Evolutionary conservation across 768 basidiomycete species (phyloP).

Genomic region (Termitomyces sp.): DNA sequence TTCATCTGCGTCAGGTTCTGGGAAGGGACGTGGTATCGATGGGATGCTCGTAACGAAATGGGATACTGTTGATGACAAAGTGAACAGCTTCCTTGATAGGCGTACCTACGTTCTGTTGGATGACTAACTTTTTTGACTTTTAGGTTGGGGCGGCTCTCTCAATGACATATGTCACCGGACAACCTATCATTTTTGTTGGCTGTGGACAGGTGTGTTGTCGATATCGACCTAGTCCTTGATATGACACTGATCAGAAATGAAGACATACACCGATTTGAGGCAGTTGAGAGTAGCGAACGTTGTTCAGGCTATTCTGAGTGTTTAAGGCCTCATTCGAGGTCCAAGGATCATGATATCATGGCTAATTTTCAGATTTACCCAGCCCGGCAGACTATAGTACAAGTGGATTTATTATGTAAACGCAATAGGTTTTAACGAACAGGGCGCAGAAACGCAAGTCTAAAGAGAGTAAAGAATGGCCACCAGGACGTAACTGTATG

Average conservation of each 20-base stretch:
- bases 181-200: constrained; percentile 97
- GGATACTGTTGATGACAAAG: constrained; percentile 98
- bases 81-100: constrained; percentile 28
- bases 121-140: neutral
- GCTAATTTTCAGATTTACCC: neutral
- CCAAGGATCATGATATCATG: neutral
- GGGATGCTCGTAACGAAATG: constrained; percentile 99
- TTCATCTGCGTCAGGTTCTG: constrained; percentile 65
- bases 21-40: constrained; percentile 89
- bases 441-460: neutral
- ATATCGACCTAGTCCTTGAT: neutral
- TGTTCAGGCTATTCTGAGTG: constrained; percentile 86
- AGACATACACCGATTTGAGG: constrained; percentile 97
- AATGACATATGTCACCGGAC: constrained; percentile 99
- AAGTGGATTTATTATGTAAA: neutral
- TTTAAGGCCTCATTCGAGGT: constrained; percentile 36
- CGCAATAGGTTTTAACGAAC: neutral
- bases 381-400: neutral
- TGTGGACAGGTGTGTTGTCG: constrained; percentile 77
- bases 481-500: neutral
- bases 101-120: neutral
- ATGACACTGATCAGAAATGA: constrained; percentile 8
- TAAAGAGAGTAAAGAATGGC: neutral
- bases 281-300: constrained; percentile 91
- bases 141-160: constrained; percentile 97